These are phyloP conservation scores for Fusarium neocosmosporiellum DNA, from an alignment of 2,329 filamentous ascomycete genomes.

Conservation along the genomic window DNA sequence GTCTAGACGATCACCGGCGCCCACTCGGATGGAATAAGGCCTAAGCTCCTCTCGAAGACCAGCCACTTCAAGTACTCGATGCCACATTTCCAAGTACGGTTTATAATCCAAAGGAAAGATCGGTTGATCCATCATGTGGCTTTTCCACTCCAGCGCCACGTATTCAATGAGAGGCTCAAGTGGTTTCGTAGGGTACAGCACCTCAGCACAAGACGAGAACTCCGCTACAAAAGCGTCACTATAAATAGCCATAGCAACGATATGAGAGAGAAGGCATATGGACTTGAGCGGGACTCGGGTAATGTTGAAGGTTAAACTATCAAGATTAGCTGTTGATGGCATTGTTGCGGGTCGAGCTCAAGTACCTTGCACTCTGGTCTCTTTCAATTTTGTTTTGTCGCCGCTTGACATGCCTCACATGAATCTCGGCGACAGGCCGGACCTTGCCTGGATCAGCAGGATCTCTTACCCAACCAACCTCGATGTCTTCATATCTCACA, in stretches of 20 bases:
- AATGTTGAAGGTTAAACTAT: neutral
- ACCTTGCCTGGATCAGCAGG: neutral
- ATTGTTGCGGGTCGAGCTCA: neutral
- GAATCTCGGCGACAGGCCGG: neutral
- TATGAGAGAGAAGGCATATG: neutral
- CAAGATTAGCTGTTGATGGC: neutral
- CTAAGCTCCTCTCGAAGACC: neutral
- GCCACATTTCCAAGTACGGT: neutral
- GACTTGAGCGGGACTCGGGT: constrained; percentile 1
- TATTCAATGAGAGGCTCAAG: neutral
- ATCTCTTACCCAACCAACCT: neutral
- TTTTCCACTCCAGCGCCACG: neutral
- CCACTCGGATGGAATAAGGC: neutral
- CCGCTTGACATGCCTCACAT: neutral
- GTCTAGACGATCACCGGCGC: neutral
- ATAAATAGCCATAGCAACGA: neutral
- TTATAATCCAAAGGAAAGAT: neutral
- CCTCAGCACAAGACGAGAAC: neutral
- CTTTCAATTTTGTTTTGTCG: neutral
- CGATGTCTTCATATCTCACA: neutral
- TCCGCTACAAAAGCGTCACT: neutral
- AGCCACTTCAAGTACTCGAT: neutral
- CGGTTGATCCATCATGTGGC: neutral
- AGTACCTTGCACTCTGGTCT: neutral
- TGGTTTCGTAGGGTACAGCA: neutral